phyloP scores from a whole-genome alignment of 768 basidiomycete genomes.

The Panaeolus cyanescens region DNA sequence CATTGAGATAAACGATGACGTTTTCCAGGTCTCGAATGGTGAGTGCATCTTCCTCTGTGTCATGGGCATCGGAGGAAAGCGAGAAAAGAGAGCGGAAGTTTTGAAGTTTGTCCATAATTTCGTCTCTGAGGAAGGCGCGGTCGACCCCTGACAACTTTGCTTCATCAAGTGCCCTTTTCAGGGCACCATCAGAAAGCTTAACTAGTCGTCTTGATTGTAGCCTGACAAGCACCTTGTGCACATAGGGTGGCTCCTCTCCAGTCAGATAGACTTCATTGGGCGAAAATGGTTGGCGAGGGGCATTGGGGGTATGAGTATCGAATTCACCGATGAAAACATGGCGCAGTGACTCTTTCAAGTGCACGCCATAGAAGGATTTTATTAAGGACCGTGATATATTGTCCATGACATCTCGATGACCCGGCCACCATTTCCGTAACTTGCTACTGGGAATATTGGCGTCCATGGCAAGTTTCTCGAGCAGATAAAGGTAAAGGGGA shows the following conservation, averaged over 20 bases:
- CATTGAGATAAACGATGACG: slow-evolving; percentile 26
- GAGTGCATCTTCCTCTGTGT: neutral
- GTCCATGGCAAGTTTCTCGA: slow-evolving; percentile 26
- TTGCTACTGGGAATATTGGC: slow-evolving; percentile 22
- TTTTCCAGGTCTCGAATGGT: slow-evolving; percentile 19
- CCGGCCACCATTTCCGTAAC: slow-evolving; percentile 34
- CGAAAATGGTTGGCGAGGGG: slow-evolving; percentile 10
- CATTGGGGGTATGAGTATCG: slow-evolving; percentile 16
- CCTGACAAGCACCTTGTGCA: slow-evolving; percentile 21
- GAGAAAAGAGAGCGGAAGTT: neutral
- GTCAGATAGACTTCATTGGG: slow-evolving; percentile 25
- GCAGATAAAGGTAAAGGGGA: slow-evolving; percentile 37
- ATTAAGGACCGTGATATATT: slow-evolving; percentile 17
- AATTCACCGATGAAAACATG: slow-evolving; percentile 18
- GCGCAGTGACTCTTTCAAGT: slow-evolving; percentile 22
- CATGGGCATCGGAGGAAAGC: neutral
- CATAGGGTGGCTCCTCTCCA: slow-evolving; percentile 18
- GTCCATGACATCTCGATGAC: slow-evolving; percentile 15
- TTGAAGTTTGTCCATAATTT: slow-evolving; percentile 16
- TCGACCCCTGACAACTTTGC: slow-evolving; percentile 22
- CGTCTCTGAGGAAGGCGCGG: slow-evolving; percentile 24
- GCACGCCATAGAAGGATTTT: slow-evolving; percentile 30
- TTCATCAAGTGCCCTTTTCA: slow-evolving; percentile 14
- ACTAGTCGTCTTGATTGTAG: slow-evolving; percentile 22
- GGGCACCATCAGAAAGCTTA: slow-evolving; percentile 19